Base-by-base conservation (phyloP, 2,329 filamentous ascomycete genomes). In the Ampelomyces quisqualis region DNA sequence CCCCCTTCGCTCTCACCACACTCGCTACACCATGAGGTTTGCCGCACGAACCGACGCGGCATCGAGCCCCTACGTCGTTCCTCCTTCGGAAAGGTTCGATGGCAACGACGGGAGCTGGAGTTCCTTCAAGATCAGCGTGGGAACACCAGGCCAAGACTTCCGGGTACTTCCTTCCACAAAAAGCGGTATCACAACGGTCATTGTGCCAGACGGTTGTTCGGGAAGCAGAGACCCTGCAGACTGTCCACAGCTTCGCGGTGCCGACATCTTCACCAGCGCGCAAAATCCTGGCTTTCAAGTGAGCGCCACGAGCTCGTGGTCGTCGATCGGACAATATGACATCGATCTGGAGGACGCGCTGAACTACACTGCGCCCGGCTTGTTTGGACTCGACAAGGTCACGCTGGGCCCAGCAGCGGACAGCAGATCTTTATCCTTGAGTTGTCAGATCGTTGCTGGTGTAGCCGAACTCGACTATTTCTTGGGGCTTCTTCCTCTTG, bases 31-130 rank as follows among this genome's bases (percentile, higher is more conserved):
- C 19, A 60, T 63, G 60, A 34, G 32, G 33, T 32, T 60, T 35
- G 51, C 46, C 22, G 49, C 44, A 27, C 57, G 57, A 44, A 50
- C 43, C 20, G 40, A 47, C 8, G 30, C 45, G 29, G 37, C 50
- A 13, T 48, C 55, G 14, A 29, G 41, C 39, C 63, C 64, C 7
- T 67, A 65, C 45, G 55, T 56, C 21, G 59, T 68, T 9, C 64
- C 59, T 21, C 53, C 60, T 5, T 62, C 64, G 17, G 46, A 60
- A 34, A 40, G 59, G 19, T 69, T 69, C 46, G 67, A 72, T 24
- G 70, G 70, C 34, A 63, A 68, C 38, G 69, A 72, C 54, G 70
- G 70, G 2, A 51, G 43, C 30, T 73, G 70, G 70, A 70, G 66
- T 31, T 68, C 68, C 2, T 73, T 73, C 49, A 55, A 59, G n/a